A percentile compares a stretch with the other conserved stretches of the same genome.
Conservation (phyloP, 306 rosid genomes). For the Vicia sativa region DNA sequence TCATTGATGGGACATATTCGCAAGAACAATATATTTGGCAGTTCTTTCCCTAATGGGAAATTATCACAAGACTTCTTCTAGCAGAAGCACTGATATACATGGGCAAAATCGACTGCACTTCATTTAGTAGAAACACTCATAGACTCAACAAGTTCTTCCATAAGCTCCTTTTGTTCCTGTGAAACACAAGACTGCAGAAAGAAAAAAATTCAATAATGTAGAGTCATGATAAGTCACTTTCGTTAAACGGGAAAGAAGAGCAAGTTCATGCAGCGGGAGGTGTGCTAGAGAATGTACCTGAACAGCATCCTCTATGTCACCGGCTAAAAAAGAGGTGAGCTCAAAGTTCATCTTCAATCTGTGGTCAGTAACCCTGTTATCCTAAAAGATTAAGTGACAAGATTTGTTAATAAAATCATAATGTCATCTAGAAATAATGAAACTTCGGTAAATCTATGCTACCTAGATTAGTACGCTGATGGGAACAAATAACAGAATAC, state of each 20-base stretch:
- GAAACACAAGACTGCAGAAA: slow-evolving; percentile 72
- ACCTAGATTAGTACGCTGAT: slow-evolving; percentile 16
- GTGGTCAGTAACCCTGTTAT: slow-evolving; percentile 93
- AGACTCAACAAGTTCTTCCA: slow-evolving; percentile 90
- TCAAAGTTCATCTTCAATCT: slow-evolving; percentile 83
- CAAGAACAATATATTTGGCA: slow-evolving; percentile 21
- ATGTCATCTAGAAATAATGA: slow-evolving; percentile 17
- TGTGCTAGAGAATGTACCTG: slow-evolving; percentile 61
- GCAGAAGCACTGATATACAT: slow-evolving; percentile 54
- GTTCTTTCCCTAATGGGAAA: slow-evolving; percentile 34
- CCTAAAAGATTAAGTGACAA: slow-evolving; percentile 49
- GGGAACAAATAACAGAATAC: slow-evolving; percentile 27
- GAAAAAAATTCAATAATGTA: slow-evolving; percentile 14
- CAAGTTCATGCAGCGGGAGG: slow-evolving; percentile 1
- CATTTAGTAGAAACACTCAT: slow-evolving; percentile 59
- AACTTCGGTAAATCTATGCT: slow-evolving; percentile 2
- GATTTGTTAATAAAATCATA: slow-evolving; percentile 35
- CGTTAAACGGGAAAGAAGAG: background rate
- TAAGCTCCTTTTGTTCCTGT: slow-evolving; percentile 82
- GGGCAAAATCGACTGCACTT: slow-evolving; percentile 40
- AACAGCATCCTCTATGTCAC: slow-evolving; percentile 83
- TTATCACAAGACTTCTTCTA: slow-evolving; percentile 42
- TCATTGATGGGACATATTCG: slow-evolving; percentile 19
- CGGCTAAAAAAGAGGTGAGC: slow-evolving; percentile 86
- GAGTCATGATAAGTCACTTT: slow-evolving; percentile 7